These are phyloP conservation scores for Neofusicoccum laricinum DNA, from an alignment of 2,329 filamentous ascomycete species.

Conservation along the genomic window DNA sequence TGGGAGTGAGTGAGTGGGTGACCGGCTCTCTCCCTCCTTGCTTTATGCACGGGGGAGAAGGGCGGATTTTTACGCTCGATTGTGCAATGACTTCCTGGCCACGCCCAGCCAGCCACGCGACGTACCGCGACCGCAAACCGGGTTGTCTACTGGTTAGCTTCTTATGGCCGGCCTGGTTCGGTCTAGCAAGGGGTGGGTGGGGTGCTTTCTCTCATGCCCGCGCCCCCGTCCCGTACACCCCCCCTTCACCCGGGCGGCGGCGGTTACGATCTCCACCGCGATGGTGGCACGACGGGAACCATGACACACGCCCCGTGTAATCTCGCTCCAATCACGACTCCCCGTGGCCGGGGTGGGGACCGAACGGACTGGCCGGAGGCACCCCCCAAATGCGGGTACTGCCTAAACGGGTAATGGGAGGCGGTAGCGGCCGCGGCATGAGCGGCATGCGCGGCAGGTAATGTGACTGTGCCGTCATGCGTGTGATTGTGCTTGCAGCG, in stretches of 20 bases:
- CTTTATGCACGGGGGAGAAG: background rate
- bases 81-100: background rate
- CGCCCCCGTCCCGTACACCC: too few relatives aligned
- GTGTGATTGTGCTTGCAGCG: background rate
- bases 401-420: background rate
- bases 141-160: too few relatives aligned
- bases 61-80: background rate
- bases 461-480: slow-evolving; percentile 3
- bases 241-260: too few relatives aligned
- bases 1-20: background rate
- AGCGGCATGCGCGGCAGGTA: background rate
- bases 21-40: background rate
- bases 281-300: background rate
- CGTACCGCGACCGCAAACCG: too few relatives aligned
- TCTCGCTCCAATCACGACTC: background rate
- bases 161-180: too few relatives aligned
- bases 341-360: too few relatives aligned
- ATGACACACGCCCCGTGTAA: background rate
- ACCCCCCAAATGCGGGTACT: background rate
- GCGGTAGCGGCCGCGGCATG: background rate
- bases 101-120: too few relatives aligned
- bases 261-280: background rate
- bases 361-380: too few relatives aligned
- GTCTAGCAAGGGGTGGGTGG: too few relatives aligned
- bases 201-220: too few relatives aligned